Evolutionary conservation across 768 basidiomycete species (phyloP).

Genomic region (Boletus rubropictus): DNA sequence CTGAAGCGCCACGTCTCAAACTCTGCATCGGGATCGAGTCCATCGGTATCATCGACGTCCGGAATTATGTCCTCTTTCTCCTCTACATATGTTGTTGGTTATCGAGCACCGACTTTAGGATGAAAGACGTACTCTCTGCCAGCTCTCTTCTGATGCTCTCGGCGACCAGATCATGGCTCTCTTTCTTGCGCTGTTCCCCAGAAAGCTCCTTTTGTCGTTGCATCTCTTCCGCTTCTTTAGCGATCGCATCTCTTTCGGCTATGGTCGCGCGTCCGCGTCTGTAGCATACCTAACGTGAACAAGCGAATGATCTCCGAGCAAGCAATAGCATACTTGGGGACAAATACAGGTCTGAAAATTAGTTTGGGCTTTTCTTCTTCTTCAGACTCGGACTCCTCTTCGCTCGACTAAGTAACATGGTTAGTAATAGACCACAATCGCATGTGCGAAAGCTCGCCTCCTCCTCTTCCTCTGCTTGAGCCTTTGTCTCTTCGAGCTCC

Average conservation of each 20-base stretch:
- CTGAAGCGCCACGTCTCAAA: constrained; percentile 96
- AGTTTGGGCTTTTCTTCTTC: constrained; percentile 70
- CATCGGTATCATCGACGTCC: constrained; percentile 94
- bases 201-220: constrained; percentile 64
- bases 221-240: constrained; percentile 72
- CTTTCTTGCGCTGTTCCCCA: constrained; percentile 76
- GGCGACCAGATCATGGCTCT: constrained; percentile 89
- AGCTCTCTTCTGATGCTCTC: constrained; percentile 91
- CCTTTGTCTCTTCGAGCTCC: constrained; percentile 45
- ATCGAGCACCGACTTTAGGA: background rate
- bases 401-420: constrained; percentile 58
- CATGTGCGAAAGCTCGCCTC: constrained; percentile 31
- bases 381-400: constrained; percentile 76
- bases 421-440: constrained; percentile 10
- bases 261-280: constrained; percentile 78
- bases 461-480: constrained; percentile 29
- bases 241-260: constrained; percentile 58
- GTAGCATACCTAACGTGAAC: constrained; percentile 7
- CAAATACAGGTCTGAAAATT: constrained; percentile 87
- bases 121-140: constrained; percentile 67
- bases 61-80: constrained; percentile 80
- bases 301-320: background rate
- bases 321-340: constrained; percentile 70
- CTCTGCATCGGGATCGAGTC: constrained; percentile 79
- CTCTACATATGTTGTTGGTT: constrained; percentile 44